Conservation (phyloP, 2,329 filamentous ascomycete species). For the Pestalotiopsis sp. region DNA sequence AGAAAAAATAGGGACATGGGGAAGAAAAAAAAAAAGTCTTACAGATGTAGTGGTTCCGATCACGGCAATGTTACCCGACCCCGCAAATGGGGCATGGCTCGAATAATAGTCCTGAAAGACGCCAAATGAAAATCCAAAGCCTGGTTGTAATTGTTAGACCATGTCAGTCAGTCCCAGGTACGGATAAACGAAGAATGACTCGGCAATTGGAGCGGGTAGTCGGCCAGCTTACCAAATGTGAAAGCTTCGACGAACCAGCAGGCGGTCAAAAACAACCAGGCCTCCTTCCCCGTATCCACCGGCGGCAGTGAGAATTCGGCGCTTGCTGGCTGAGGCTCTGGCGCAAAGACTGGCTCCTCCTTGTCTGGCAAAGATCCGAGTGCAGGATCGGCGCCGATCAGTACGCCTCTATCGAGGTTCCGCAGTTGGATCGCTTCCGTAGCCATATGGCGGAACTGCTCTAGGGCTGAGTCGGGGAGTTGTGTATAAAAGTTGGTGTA, state of each 20-base stretch:
- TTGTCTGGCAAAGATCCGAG: background rate
- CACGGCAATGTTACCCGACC: slow-evolving; percentile 4
- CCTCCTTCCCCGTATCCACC: slow-evolving; percentile 4
- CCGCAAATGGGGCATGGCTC: slow-evolving; percentile 4
- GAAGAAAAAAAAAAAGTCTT: background rate
- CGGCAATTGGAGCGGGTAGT: background rate
- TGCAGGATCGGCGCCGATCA: background rate
- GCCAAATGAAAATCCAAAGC: slow-evolving; percentile 8
- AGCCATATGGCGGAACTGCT: background rate
- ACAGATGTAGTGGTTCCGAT: slow-evolving; percentile 6
- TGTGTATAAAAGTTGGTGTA: background rate
- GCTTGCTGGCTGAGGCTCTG: background rate
- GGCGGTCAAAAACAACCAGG: slow-evolving; percentile 11
- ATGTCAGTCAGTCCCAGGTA: background rate
- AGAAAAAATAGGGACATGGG: too few species aligned
- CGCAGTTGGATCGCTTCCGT: slow-evolving; percentile 1
- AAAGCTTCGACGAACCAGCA: slow-evolving; percentile 13
- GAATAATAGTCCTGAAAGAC: slow-evolving; percentile 7
- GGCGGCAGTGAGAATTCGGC: slow-evolving; percentile 2
- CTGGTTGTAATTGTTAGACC: background rate
- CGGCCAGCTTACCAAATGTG: background rate
- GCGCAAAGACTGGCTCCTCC: too few species aligned
- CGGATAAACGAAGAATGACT: background rate
- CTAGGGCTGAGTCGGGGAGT: background rate
- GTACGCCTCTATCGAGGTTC: background rate